Evolutionary conservation across 2,329 filamentous ascomycete genomes (phyloP), one percentile per base, ranked within the genome.

Genomic region (Coniochaeta sp.): DNA sequence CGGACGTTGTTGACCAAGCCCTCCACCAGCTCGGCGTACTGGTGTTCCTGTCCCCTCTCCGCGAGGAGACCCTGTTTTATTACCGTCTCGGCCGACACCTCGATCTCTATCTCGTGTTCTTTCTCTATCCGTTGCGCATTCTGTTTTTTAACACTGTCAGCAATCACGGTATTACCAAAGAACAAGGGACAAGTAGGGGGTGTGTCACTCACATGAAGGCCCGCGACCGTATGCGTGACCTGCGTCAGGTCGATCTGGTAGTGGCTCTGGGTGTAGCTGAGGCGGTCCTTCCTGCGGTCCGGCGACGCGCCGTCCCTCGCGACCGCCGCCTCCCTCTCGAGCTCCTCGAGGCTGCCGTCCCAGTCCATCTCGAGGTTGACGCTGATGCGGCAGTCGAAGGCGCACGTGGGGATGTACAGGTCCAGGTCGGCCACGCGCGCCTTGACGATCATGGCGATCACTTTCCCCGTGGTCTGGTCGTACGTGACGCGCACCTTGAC

Each of bases 181-280:
- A n/a, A n/a, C n/a, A n/a, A n/a, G n/a, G n/a, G n/a, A n/a, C n/a
- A n/a, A n/a, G n/a, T n/a, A n/a, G n/a, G n/a, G n/a, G n/a, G n/a
- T n/a, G n/a, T n/a, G n/a, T n/a, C 17, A 42, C 60, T 59, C 26
- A 66, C 62, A 42, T 60, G 63, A 9, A 61, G 63, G 9, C 65
- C 65, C 10, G 61, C 59, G n/a, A 62, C 65, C 6, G 69, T 69
- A 57, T 80, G 81, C 12, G 86, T 89, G 47, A 99, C 95, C 72
- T 97, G 93, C 0, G 95, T 99, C 57, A 99, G 78, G 74, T 99
- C 95, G 66, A 99, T 83, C 71, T 95, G 90, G 71, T 96, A 97
- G 59, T 85, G 86, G 44, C 92, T 82, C 71, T 98, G 96, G 10
- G 82, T 87, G 75, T 99, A 99, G 70, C 90, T 96, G 71, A 99